Conservation (phyloP, 1,284 basidiomycete species). For the Athelia sp. region DNA sequence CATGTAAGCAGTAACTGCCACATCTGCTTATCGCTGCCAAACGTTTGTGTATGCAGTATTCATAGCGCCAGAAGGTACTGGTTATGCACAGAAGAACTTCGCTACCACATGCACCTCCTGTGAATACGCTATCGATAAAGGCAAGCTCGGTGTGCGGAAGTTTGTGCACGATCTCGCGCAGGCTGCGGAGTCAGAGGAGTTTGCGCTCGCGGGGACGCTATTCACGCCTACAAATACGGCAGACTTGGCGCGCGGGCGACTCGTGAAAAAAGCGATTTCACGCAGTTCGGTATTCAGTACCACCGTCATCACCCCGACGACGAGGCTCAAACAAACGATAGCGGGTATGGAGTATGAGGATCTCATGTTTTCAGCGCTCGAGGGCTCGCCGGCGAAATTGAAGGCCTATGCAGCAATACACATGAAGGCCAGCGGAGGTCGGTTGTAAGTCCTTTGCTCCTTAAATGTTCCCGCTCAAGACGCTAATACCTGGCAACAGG, state of each 20-base stretch:
- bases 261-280: constrained; percentile 17
- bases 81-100: constrained; percentile 35
- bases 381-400: constrained; percentile 8
- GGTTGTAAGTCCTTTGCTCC: constrained; percentile 8
- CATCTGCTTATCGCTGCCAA: neutral
- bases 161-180: constrained; percentile 25
- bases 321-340: neutral
- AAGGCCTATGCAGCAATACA: constrained; percentile 1
- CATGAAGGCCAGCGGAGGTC: constrained; percentile 9
- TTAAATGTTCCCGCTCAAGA: constrained; percentile 3
- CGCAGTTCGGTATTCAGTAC: neutral
- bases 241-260: constrained; percentile 16
- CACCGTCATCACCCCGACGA: neutral
- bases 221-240: constrained; percentile 10
- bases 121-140: constrained; percentile 24
- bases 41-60: constrained; percentile 19
- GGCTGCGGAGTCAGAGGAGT: too few relatives aligned
- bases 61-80: constrained; percentile 24
- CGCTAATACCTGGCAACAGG: constrained; percentile 14
- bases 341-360: constrained; percentile 8
- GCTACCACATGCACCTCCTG: constrained; percentile 13
- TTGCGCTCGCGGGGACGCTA: constrained; percentile 19
- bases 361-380: constrained; percentile 4
- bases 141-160: constrained; percentile 28
- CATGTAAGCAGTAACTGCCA: constrained; percentile 5